phyloP scores from a whole-genome alignment of 495 filamentous ascomycete genomes.

The Oleoguttula mirabilis region DNA sequence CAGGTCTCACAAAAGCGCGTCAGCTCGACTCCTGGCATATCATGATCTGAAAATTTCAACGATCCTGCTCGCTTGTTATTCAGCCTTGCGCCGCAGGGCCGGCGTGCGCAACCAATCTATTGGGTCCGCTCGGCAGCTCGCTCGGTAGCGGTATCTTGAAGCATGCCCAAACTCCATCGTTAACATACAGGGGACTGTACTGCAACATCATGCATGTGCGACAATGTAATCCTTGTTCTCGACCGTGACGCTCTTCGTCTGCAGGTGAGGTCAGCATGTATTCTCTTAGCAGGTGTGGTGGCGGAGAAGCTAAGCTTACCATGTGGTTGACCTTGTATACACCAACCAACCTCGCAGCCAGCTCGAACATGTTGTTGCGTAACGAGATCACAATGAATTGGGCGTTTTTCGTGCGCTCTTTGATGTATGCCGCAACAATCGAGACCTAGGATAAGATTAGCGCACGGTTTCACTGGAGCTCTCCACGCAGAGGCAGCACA shows the following conservation, averaged over 20 bases:
- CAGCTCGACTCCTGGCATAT: too few species aligned
- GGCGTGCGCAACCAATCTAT: too few species aligned
- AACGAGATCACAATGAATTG: constrained; percentile 98
- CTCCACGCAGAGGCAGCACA: too few species aligned
- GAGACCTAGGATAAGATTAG: constrained; percentile 59
- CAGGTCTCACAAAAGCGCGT: too few species aligned
- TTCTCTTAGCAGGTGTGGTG: neutral
- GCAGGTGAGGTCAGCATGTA: neutral
- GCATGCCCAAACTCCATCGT: too few species aligned
- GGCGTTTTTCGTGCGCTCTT: constrained; percentile 96
- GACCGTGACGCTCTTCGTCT: constrained; percentile 28
- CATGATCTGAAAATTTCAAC: too few species aligned
- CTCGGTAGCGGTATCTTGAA: too few species aligned
- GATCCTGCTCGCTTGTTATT: too few species aligned
- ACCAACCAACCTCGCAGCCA: constrained; percentile 81
- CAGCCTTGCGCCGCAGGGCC: too few species aligned
- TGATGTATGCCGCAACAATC: constrained; percentile 97
- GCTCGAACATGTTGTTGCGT: constrained; percentile 99
- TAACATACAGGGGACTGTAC: neutral
- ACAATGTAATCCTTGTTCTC: constrained; percentile 25
- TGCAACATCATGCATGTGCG: constrained; percentile 8
- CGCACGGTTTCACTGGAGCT: neutral
- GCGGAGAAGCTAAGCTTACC: constrained; percentile 35
- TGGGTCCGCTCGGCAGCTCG: too few species aligned
- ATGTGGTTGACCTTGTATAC: constrained; percentile 99